A percentile compares a stretch with the other conserved stretches of the same genome.
Conservation (phyloP, 1,284 basidiomycete genomes). For the Kwoniella shivajii region DNA sequence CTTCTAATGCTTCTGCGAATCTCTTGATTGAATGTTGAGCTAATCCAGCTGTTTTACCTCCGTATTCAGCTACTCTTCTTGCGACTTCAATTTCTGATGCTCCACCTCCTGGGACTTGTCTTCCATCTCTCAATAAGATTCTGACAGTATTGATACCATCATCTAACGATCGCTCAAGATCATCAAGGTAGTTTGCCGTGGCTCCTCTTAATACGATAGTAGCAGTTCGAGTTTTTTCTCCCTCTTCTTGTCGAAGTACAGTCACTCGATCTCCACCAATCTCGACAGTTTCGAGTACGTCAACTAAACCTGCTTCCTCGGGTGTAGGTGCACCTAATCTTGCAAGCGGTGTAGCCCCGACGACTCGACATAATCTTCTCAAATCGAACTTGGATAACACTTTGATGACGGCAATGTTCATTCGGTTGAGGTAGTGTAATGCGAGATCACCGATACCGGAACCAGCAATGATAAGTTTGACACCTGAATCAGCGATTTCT, state of each 20-base stretch:
- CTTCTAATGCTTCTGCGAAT: conserved; percentile 87
- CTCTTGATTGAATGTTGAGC: conserved; percentile 92
- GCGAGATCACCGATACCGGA: conserved; percentile 93
- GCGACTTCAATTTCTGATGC: conserved; percentile 92
- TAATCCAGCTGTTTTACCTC: conserved; percentile 84
- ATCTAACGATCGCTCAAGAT: conserved; percentile 93
- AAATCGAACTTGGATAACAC: conserved; percentile 98
- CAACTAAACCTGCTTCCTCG: conserved; percentile 93
- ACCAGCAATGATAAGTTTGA: conserved; percentile 91
- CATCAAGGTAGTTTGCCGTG: conserved; percentile 91
- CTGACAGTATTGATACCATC: conserved; percentile 98
- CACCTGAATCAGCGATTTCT: conserved; percentile 94
- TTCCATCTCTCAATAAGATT: conserved; percentile 82
- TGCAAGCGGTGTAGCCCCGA: conserved; percentile 93
- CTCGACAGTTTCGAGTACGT: conserved; percentile 93
- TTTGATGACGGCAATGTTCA: conserved; percentile 92
- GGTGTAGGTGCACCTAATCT: conserved; percentile 92
- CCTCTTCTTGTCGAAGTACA: conserved; percentile 78
- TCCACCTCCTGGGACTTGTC: conserved; percentile 92
- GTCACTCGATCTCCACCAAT: conserved; percentile 98
- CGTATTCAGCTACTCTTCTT: conserved; percentile 79
- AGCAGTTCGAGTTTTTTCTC: conserved; percentile 82
- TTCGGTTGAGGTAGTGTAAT: conserved; percentile 93
- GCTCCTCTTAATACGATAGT: conserved; percentile 97
- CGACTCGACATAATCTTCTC: conserved; percentile 87